phyloP scores from a whole-genome alignment of 192 early-diverging fungal species.

The Phlyctochytrium arcticum region DNA sequence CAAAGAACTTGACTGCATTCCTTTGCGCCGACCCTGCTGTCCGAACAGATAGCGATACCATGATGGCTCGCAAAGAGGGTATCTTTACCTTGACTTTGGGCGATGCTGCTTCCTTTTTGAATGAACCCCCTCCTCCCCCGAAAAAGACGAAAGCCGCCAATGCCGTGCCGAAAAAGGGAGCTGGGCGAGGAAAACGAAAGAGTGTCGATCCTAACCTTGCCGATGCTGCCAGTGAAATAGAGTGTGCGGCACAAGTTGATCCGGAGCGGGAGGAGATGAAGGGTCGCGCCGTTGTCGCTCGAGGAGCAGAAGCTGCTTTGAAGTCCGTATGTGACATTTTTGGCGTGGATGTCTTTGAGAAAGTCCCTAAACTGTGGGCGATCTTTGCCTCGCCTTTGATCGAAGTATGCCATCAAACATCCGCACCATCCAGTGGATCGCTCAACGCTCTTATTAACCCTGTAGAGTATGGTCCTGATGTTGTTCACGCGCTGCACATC shows the following conservation, averaged over 20 bases:
- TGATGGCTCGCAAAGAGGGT: conserved; percentile 19
- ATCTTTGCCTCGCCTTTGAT: conserved; percentile 47
- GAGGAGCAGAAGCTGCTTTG: conserved; percentile 46
- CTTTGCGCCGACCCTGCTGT: conserved; percentile 73
- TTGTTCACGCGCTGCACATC: conserved; percentile 75
- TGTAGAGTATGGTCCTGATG: conserved; percentile 52
- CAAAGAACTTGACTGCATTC: conserved; percentile 81
- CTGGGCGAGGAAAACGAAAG: conserved; percentile 4
- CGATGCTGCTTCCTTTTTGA: not conserved
- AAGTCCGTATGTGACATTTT: conserved; percentile 62
- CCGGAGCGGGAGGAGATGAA: conserved; percentile 13
- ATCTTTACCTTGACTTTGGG: conserved; percentile 16
- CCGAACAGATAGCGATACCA: conserved; percentile 5
- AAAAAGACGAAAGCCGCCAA: not conserved
- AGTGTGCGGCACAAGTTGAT: conserved; percentile 11
- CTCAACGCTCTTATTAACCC: conserved; percentile 25
- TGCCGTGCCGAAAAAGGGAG: not conserved
- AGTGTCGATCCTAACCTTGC: not conserved
- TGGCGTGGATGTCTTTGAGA: conserved; percentile 59
- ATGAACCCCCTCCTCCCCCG: not conserved
- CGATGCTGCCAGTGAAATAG: conserved; percentile 1
- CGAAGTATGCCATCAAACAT: conserved; percentile 31
- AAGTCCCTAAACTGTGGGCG: conserved; percentile 70
- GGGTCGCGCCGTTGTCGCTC: conserved; percentile 22
- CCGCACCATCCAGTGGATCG: not conserved